Evolutionary conservation across 148 eudicot species (phyloP), one percentile per base, ranked within the genome.

Genomic region (Dysphania ambrosioides): DNA sequence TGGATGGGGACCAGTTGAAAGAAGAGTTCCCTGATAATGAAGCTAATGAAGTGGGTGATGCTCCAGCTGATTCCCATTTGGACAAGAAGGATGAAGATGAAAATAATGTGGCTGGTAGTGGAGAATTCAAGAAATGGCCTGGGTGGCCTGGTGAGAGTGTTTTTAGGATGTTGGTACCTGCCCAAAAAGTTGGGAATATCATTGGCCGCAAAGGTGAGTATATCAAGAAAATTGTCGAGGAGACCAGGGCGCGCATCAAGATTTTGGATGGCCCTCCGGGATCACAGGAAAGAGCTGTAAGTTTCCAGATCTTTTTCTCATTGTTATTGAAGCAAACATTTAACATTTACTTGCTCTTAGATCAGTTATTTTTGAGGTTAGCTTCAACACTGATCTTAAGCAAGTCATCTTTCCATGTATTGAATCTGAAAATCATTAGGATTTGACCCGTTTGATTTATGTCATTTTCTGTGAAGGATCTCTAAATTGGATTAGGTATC

Each of bases 121-220:
- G 23, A 26, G 86, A 57, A 71, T 95, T 90, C 69, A 90, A 91
- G 73, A 94, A 82, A 75, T 94, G 98, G 98, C 98, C 98, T 78
- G 98, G 98, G 53, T 94, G 98, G 98, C 98, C 98, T 23, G 98
- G 98, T 59, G 96, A 94, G 82, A 90, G 86, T 78, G 97, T 94
- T 31, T 94, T 91, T 68, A 83, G 98, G 82, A 86, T 94, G 83
- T 78, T 94, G 84, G 89, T 92, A 26, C 98, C 98, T 61, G 89
- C 76, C 30, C 96, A 92, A 41, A 91, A 86, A 72, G 97, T 94
- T 78, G 98, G 98, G n/a, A 83, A 96, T 75, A 86, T 94, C 69
- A 94, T 94, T 80, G 98, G 98, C 36, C 97, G 98, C 60, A 94
- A 92, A 85, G 98, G 98, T 27, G 98, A 94, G 82, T 87, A 80